A percentile compares a stretch with the other conserved stretches of the same genome.
These are phyloP conservation scores for Pestalotiopsis fici DNA, from an alignment of 2,329 filamentous ascomycete species.

Conservation along the genomic window DNA sequence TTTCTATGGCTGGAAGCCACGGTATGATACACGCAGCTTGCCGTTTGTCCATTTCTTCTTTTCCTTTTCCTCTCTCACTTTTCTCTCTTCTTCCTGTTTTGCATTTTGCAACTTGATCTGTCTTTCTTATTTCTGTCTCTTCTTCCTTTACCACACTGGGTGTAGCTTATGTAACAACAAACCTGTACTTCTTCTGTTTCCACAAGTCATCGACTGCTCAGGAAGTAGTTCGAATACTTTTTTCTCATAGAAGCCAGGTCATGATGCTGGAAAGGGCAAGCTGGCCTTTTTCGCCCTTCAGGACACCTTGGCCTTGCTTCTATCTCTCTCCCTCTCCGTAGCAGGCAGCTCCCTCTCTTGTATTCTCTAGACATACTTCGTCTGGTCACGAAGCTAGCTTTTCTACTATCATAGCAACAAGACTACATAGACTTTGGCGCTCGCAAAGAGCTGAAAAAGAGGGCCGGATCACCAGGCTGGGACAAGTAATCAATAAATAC, in stretches of 20 bases:
- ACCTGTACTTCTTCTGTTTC: neutral
- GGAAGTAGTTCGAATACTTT: constrained; percentile 21
- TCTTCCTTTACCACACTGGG: neutral
- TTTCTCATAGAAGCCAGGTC: constrained; percentile 12
- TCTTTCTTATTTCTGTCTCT: constrained; percentile 9
- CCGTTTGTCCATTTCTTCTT: constrained; percentile 13
- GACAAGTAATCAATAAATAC: neutral
- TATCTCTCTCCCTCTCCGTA: neutral
- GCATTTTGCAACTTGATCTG: constrained; percentile 5
- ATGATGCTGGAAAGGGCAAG: constrained; percentile 14
- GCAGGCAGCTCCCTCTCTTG: neutral
- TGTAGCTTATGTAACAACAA: constrained; percentile 3
- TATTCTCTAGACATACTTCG: constrained; percentile 12
- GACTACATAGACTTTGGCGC: constrained; percentile 3
- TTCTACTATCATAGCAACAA: neutral
- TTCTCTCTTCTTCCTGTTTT: constrained; percentile 16
- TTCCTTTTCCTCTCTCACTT: constrained; percentile 17
- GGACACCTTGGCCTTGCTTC: constrained; percentile 4
- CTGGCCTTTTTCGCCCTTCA: constrained; percentile 16
- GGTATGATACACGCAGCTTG: constrained; percentile 18
- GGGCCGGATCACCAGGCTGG: neutral
- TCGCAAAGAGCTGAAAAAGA: constrained; percentile 3
- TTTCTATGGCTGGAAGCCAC: constrained; percentile 16
- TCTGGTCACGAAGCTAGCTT: constrained; percentile 16
- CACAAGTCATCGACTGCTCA: constrained; percentile 16